These are phyloP conservation scores for Meripilus lineatus DNA, from an alignment of 1,284 basidiomycete species.

Conservation along the genomic window DNA sequence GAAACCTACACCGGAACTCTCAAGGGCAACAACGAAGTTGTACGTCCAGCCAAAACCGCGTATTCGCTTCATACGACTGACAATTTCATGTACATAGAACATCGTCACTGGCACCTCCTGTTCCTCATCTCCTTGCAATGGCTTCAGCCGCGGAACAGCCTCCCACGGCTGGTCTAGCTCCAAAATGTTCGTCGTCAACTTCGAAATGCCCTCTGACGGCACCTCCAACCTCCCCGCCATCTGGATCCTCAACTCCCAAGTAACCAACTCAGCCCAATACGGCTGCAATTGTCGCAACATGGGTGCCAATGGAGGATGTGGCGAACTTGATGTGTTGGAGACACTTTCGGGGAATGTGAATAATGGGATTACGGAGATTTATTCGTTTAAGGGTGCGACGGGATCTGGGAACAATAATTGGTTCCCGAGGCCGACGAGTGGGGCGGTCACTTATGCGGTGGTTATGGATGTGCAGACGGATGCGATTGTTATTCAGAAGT, in stretches of 20 bases:
- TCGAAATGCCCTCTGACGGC: conserved; percentile 15
- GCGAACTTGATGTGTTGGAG: conserved; percentile 29
- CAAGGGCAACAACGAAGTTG: conserved; percentile 10
- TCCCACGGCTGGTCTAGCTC: conserved; percentile 26
- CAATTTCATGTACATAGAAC: conserved; percentile 13
- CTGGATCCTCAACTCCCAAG: conserved; percentile 27
- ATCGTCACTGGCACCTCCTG: conserved; percentile 22
- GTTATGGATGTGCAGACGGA: conserved; percentile 26
- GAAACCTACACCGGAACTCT: conserved; percentile 12
- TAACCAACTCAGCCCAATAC: conserved; percentile 28
- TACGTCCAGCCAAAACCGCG: conserved; percentile 4
- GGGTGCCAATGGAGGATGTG: conserved; percentile 22
- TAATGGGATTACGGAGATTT: conserved; percentile 27
- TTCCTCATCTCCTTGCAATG: conserved; percentile 17
- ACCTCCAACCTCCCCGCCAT: conserved; percentile 21
- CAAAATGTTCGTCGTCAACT: conserved; percentile 24
- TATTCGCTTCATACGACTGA: neutral
- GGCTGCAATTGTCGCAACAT: conserved; percentile 31
- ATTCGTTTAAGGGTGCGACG: conserved; percentile 28
- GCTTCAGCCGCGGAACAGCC: conserved; percentile 27
- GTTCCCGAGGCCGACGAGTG: conserved; percentile 22
- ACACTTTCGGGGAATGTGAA: conserved; percentile 17
- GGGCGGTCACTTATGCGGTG: conserved; percentile 17
- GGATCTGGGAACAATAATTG: conserved; percentile 21
- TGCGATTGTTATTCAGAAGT: conserved; percentile 20